Evolutionary conservation across 2,329 filamentous ascomycete genomes (phyloP).

Genomic region (Neocucurbitaria cava): DNA sequence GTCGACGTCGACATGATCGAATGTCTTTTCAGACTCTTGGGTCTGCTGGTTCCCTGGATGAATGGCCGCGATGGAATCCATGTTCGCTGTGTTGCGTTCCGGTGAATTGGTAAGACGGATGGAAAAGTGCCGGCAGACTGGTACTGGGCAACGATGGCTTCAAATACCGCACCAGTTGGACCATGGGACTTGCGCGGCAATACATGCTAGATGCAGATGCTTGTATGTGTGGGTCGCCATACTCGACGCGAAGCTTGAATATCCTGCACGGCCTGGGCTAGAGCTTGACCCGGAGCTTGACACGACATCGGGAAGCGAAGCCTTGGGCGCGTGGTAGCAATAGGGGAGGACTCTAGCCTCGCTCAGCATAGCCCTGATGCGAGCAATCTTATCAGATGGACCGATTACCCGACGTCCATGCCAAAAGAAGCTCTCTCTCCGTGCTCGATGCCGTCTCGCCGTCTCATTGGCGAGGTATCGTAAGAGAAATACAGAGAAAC

Average conservation of each 20-base stretch:
- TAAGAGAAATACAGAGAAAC: not conserved
- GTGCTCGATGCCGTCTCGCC: not conserved
- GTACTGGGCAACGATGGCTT: not conserved
- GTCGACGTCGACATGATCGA: constrained; percentile 17
- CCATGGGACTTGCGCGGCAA: not conserved
- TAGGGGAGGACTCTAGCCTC: not conserved
- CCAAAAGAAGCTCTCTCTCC: not conserved
- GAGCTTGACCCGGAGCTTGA: not conserved
- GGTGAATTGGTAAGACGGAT: not conserved
- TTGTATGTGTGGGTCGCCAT: not conserved
- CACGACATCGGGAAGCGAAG: not conserved
- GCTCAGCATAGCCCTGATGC: not conserved
- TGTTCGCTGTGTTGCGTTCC: constrained; percentile 3
- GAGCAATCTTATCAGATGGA: not conserved
- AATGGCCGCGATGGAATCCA: constrained; percentile 2
- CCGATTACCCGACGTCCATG: not conserved
- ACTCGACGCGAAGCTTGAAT: not conserved
- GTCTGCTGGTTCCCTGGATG: constrained; percentile 6
- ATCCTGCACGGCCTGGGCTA: not conserved
- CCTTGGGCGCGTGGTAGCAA: not conserved
- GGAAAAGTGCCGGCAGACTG: not conserved
- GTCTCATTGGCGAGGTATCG: not conserved
- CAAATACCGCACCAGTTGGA: not conserved
- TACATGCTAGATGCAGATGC: not conserved
- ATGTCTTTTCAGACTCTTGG: constrained; percentile 15